Base-by-base conservation (phyloP, 148 eudicot genomes). In the Rhododendron simsii region DNA sequence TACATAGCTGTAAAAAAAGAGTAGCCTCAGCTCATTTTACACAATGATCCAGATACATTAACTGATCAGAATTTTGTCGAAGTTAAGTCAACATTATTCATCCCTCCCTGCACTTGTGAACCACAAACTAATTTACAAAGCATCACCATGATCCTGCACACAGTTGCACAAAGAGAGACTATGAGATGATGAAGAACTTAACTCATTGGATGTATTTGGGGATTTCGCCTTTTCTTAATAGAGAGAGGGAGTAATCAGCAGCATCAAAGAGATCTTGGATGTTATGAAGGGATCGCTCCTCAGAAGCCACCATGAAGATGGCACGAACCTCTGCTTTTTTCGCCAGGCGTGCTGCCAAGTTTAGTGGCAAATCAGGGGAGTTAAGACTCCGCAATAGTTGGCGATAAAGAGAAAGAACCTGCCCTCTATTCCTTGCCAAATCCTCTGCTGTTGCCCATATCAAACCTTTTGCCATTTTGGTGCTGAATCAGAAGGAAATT, bases 361-460 rank as follows among this genome's bases (percentile, higher is more conserved):
- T 81, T 18, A 86, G 75, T 0, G 87, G 87, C 87, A 86, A 86
- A 81, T 86, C 81, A 37, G 87, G 87, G 44, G 87, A 86, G 57
- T 82, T 86, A 55, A 86, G 84, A 76, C 87, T 86, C 71, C 85
- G 81, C 74, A 86, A 81, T 21, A 86, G 28, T 86, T 86, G 87
- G 28, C 84, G 87, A 81, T 86, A 86, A 53, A 69, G 85, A 10
- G 87, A 86, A 55, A 86, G 57, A 39, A 86, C 87, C 28, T 55
- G 71, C 5, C 41, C 87, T 81, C 87, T 86, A 57, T 81, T 86
- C 81, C 81, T 74, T 16, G 85, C 87, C 78, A 86, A 74, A 86
- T 86, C 87, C 55, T 86, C 87, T 35, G 85, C 85, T 57, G 85
- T 86, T 9, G 87, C 85, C 85, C 87, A 86, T 69, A 86, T 81